phyloP scores from a whole-genome alignment of 805 yeast species.

The Ogataea nonfermentans region DNA sequence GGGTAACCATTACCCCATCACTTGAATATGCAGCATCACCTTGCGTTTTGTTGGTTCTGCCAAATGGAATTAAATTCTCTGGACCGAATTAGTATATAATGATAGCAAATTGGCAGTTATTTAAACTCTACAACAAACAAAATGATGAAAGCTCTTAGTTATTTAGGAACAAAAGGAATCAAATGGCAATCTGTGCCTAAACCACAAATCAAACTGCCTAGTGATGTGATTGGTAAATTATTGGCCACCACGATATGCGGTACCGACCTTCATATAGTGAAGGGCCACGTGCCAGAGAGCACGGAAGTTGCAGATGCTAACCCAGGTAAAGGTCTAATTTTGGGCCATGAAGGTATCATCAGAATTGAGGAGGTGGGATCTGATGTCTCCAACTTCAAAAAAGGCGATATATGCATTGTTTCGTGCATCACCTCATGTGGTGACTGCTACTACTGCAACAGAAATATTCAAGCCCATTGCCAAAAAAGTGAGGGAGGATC shows the following conservation, averaged over 20 bases:
- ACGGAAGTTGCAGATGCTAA: slow-evolving; percentile 32
- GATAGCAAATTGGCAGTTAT: no score
- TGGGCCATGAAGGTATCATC: slow-evolving; percentile 68
- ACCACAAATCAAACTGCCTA: slow-evolving; percentile 45
- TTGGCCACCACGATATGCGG: slow-evolving; percentile 64
- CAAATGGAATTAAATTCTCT: no score
- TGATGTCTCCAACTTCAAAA: slow-evolving; percentile 46
- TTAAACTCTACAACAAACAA: slow-evolving; percentile 4
- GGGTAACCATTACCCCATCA: no score
- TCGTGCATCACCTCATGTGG: slow-evolving; percentile 68
- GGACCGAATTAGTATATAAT: no score
- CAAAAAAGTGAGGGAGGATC: slow-evolving; percentile 39
- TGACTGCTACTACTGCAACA: slow-evolving; percentile 53
- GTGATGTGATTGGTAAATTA: slow-evolving; percentile 57
- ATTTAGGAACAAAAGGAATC: slow-evolving; percentile 43
- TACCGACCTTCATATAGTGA: slow-evolving; percentile 59
- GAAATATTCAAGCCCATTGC: slow-evolving; percentile 61
- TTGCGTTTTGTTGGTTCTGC: no score
- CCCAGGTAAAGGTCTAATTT: slow-evolving; percentile 29
- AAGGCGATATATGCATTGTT: slow-evolving; percentile 59
- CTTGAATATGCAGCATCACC: no score
- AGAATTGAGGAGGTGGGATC: slow-evolving; percentile 49
- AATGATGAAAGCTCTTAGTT: slow-evolving; percentile 48
- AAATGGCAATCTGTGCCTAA: slow-evolving; percentile 38
- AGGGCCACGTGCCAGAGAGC: slow-evolving; percentile 58